Base-by-base conservation (phyloP, 2,329 filamentous ascomycete genomes). In the Escovopsis sp. region DNA sequence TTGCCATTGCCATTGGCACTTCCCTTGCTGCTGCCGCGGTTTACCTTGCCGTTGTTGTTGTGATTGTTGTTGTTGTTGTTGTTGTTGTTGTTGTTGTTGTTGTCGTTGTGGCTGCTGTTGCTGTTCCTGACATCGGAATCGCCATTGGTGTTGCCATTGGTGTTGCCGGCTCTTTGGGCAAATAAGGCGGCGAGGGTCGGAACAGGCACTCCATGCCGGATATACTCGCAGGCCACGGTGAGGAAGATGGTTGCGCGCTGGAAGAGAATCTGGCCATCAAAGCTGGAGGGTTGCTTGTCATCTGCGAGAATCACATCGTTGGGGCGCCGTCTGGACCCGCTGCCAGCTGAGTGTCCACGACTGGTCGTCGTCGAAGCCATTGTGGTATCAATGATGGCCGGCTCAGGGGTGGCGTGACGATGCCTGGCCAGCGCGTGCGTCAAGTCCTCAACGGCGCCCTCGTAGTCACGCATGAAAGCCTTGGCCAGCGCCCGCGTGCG, bases 191-290 rank as follows among this genome's bases (percentile, higher is more conserved):
- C n/a, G n/a, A n/a, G n/a, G n/a, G n/a, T n/a, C n/a, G n/a, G n/a
- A n/a, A 29, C 9, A 19, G 53, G 49, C 4, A 83, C 52, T 13
- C 77, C 71, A 14, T 58, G 56, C 39, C 69, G 58, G 30, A 86
- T 70, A 47, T 76, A 61, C 38, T 75, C 63, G 47, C 73, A 83
- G 11, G 84, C 81, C 47, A 85, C 65, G 4, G 70, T 72, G 26
- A 92, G 61, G 51, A 87, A 81, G 5, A 76, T 74, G 5, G 72
- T 71, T 1, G 75, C 84, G 31, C 84, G 71, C 45, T 87, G 79
- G 52, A 90, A 88, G 4, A 83, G 56, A 4, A 90, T 55, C 49
- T 90, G 84, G 33, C 70, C 65, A 50, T 84, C 78, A 42, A 87
- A 61, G 50, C 82, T 83, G 45, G 67, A 79, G 12, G 83, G 83